Percentiles rank a stretch among this genome's conserved stretches.
Evolutionary conservation across 192 early-diverging fungal species (phyloP).

Genomic region (Rhizophagus prolifer): DNA sequence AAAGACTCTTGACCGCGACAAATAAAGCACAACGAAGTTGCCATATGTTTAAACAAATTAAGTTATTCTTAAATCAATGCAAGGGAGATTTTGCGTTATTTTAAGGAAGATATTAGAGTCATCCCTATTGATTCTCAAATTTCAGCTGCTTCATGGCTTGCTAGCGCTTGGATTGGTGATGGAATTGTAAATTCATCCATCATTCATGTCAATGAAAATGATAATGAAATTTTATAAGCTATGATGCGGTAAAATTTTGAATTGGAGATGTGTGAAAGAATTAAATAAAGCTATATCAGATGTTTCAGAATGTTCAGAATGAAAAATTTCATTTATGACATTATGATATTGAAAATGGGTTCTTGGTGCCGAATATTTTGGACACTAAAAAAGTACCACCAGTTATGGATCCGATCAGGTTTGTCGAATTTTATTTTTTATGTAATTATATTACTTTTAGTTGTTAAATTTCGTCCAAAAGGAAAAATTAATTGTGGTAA

Average conservation of each 20-base stretch:
- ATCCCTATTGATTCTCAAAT: neutral
- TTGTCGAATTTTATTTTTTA: neutral
- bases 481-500: no score
- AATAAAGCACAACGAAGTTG: neutral
- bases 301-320: neutral
- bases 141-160: constrained; percentile 28
- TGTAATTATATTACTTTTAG: no score
- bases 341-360: neutral
- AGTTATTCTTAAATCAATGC: neutral
- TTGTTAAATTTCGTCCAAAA: neutral
- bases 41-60: neutral
- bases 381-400: neutral
- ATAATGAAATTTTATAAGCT: neutral
- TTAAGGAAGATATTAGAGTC: neutral
- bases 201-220: neutral
- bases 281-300: neutral
- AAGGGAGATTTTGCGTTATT: neutral
- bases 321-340: neutral
- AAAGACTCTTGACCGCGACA: neutral
- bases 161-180: constrained; percentile 39
- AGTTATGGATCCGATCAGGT: neutral
- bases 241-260: neutral
- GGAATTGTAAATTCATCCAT: neutral
- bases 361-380: neutral
- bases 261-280: neutral